Conservation (phyloP, 176 grass and related monocot species). For the Phoenix dactylifera region DNA sequence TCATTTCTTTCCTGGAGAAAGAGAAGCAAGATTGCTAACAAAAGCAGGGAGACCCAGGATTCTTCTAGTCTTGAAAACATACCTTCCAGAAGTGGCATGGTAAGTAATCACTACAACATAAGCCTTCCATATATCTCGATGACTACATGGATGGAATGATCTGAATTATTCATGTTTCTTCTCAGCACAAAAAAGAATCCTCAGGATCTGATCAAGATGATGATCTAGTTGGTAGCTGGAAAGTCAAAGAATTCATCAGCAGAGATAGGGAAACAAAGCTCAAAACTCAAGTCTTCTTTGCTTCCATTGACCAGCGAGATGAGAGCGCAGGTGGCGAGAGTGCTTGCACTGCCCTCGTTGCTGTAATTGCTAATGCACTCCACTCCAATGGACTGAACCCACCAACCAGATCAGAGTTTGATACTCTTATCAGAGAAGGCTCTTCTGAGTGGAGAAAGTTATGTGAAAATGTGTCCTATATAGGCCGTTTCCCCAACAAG, state of each 20-base stretch:
- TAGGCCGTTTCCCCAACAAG: constrained; percentile 65
- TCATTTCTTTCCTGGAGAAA: constrained; percentile 34
- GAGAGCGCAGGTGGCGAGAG: constrained; percentile 86
- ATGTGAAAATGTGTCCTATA: constrained; percentile 43
- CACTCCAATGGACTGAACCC: constrained; percentile 40
- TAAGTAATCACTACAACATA: neutral
- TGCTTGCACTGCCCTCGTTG: constrained; percentile 88
- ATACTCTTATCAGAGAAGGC: constrained; percentile 72
- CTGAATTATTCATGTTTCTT: neutral
- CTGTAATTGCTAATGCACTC: constrained; percentile 61
- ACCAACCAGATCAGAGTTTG: constrained; percentile 51
- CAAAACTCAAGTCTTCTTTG: constrained; percentile 66
- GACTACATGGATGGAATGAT: neutral
- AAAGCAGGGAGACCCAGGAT: constrained; percentile 25
- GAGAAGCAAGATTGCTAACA: constrained; percentile 20
- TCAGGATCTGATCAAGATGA: constrained; percentile 17
- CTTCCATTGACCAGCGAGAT: constrained; percentile 93
- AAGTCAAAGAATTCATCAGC: constrained; percentile 58
- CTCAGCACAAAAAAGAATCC: neutral
- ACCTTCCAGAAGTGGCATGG: neutral
- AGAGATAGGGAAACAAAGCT: constrained; percentile 72
- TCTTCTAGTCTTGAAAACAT: constrained; percentile 26
- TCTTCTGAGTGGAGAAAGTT: constrained; percentile 79
- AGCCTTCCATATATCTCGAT: neutral
- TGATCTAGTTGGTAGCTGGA: constrained; percentile 41